A percentile compares a stretch with the other conserved stretches of the same genome.
phyloP scores from a whole-genome alignment of 2,329 filamentous ascomycete species.

The Pestalotiopsis sp. region DNA sequence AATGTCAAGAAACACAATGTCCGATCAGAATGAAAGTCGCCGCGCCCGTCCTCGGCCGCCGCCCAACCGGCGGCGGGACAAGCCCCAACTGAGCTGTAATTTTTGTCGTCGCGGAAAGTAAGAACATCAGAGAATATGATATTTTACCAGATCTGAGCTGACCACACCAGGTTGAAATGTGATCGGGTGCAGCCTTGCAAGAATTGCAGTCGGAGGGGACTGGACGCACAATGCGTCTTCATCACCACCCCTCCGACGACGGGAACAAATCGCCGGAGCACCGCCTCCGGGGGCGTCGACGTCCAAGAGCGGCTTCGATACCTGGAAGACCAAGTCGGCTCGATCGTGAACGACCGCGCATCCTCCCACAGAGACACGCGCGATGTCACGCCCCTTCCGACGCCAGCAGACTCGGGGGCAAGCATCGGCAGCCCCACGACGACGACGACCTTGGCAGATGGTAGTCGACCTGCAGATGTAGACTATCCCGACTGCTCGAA shows the following conservation, averaged over 20 bases:
- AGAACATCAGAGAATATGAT: not conserved
- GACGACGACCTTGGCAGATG: not conserved
- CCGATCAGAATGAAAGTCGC: not conserved
- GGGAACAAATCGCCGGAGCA: not conserved
- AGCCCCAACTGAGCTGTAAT: conserved; percentile 8
- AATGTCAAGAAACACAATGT: not conserved
- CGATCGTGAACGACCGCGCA: not conserved
- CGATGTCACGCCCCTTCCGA: not conserved
- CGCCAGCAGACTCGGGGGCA: not conserved
- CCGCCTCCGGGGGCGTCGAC: not conserved
- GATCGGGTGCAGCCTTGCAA: not conserved
- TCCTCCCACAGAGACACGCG: not conserved
- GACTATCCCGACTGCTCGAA: not conserved
- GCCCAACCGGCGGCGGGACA: conserved; percentile 6
- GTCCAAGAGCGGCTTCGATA: conserved; percentile 3
- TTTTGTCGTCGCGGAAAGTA: conserved; percentile 7
- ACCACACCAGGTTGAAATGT: not conserved
- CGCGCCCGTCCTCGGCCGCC: conserved; percentile 4
- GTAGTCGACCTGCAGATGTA: not conserved
- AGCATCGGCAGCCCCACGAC: not conserved
- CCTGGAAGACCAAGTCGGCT: not conserved
- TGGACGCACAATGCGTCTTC: conserved; percentile 2
- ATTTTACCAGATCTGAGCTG: not conserved
- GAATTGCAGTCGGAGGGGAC: not conserved
- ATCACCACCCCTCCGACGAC: not conserved